phyloP scores from a whole-genome alignment of 306 rosid genomes.

The Castanea mollissima region DNA sequence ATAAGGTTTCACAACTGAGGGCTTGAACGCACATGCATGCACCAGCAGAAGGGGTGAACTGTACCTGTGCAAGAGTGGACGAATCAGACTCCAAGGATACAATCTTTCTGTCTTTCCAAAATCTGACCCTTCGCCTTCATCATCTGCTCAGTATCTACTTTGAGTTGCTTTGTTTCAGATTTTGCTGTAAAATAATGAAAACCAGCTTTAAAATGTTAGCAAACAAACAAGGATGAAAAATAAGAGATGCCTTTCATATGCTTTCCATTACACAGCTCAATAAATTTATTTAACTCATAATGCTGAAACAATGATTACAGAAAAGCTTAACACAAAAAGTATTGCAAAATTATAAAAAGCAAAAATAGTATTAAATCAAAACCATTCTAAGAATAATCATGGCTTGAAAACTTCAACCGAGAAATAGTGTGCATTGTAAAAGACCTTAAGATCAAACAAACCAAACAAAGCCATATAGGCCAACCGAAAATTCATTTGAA shows the following conservation, averaged over 20 bases:
- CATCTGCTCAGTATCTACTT: slow-evolving; percentile 59
- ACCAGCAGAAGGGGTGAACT: too few species aligned
- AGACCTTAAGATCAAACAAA: too few species aligned
- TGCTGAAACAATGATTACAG: neutral
- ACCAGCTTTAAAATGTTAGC: neutral
- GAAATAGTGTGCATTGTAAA: too few species aligned
- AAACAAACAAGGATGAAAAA: neutral
- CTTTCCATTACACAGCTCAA: neutral
- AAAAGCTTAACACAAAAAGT: neutral
- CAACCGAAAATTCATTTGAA: too few species aligned
- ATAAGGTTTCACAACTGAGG: too few species aligned
- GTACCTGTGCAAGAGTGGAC: too few species aligned
- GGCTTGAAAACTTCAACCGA: too few species aligned
- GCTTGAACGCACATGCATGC: too few species aligned
- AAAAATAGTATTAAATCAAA: neutral
- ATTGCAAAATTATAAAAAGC: neutral
- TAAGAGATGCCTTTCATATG: too few species aligned
- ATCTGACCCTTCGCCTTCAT: slow-evolving; percentile 51
- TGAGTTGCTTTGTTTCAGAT: slow-evolving; percentile 42
- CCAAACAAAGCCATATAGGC: too few species aligned
- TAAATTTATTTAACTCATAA: neutral
- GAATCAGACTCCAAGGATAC: too few species aligned
- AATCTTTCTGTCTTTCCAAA: slow-evolving; percentile 47
- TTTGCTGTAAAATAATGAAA: slow-evolving; percentile 41
- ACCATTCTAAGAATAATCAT: too few species aligned